Base-by-base conservation (phyloP, 139 green algal genomes). In the Coccomyxa sp. region DNA sequence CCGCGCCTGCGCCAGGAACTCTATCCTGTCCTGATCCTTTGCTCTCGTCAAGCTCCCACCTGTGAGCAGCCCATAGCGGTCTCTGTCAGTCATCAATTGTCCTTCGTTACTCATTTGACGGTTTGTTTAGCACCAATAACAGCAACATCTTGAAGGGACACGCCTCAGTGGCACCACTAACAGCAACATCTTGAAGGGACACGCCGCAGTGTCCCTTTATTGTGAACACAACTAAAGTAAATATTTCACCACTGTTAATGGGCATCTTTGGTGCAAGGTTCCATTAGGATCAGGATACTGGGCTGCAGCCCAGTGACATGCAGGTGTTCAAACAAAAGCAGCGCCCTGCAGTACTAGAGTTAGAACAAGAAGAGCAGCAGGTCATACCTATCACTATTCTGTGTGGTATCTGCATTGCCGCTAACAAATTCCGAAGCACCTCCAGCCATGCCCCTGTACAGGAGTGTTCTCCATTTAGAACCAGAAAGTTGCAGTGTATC, bases 1-100 rank as follows among this genome's bases (percentile, higher is more conserved):
- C 13, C 91, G 84, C 45, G 90, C 30, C 1, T 28, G 45, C 0
- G 91, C 87, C 32, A 94, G 82, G 80, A 91, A 89, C 1, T 67
- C 68, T 45, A 94, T 92, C 16, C 91, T 81, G 7, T 87, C 83
- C 82, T 91, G 80, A 23, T 75, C 80, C 0, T 76, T 13, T 4
- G 0, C 28, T 0, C 85, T 84, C 4, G 23, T 71, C 28, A 85
- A 28, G 30, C 38, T 81, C 31, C 81, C 88, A 30, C 79, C 79
- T 38, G 76, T 23, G 18, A 77, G 17, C 76, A 80, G 74, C 74
- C 74, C 67, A 30, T 75, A n/a, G 67, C 67, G 3, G 3, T 75
- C 25, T 75, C 67, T 27, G 67, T 51, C 38, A 51, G 3, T 51
- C 38, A 51, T 51, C 38, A 51, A 51, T 7, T 51, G 38, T 51